Evolutionary conservation across 2,329 filamentous ascomycete genomes (phyloP), one percentile per base, ranked within the genome.

Genomic region (Colletotrichum limetticola): DNA sequence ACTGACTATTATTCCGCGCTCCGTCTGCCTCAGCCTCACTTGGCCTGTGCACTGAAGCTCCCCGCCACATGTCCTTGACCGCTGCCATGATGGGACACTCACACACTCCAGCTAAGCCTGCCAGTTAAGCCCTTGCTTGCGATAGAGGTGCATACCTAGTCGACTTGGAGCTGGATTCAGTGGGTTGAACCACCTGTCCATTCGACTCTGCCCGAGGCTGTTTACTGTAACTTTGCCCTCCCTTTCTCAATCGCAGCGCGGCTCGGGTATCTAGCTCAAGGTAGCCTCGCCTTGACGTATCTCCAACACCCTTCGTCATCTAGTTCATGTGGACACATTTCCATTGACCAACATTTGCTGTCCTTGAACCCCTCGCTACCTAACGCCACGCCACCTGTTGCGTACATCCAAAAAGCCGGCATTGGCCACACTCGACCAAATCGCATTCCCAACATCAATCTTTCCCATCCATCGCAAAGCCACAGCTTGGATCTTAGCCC

Each of bases 391-490:
- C 66, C 60, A 60, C 60, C 55, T 70, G 19, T 52, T 70, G 70
- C 66, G 28, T 57, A 24, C 46, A 19, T 55, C 57, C 30, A 32
- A 32, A 60, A 72, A 65, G 52, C 19, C 66, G 53, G 30, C 70
- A 59, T 56, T 49, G 24, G 35, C 66, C 60, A 60, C 55, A 49
- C 53, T 22, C 52, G 37, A 65, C 59, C 49, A 60, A 28, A 24
- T 37, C 56, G 46, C 63, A 26, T 60, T 37, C 5, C 56, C 53
- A 64, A 57, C 59, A 61, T 32, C 53, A 14, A 56, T 22, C 70
- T 70, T 64, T 68, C 59, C 76, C 76, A 76, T 72, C 74, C 78
- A 77, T 71, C 66, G 11, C 49, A 35, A 61, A 49, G 12, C 35
- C 56, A 24, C 53, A 52, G n/a, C 32, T 55, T 52, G 49, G 8